Percentiles rank a stretch among this genome's conserved stretches.
Conservation (phyloP, 768 basidiomycete genomes). For the Cyclocybe aegerita region DNA sequence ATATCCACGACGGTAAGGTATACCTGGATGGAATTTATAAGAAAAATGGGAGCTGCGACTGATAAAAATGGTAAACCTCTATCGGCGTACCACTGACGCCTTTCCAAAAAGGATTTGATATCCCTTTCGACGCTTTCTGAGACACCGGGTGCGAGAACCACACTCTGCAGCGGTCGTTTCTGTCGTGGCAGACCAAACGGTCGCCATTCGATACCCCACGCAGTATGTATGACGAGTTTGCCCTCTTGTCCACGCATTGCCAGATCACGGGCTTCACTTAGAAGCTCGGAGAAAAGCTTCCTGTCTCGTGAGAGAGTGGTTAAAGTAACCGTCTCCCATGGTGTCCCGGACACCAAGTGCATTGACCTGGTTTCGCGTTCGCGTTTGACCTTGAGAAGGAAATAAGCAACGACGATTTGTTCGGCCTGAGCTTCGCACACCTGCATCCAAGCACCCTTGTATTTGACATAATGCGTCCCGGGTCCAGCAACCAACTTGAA, state of each 20-base stretch:
- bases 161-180: slow-evolving; percentile 84
- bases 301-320: slow-evolving; percentile 92
- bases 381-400: slow-evolving; percentile 72
- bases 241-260: slow-evolving; percentile 88
- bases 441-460: slow-evolving; percentile 94
- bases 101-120: slow-evolving; percentile 74
- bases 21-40: slow-evolving; percentile 55
- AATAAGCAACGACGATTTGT: slow-evolving; percentile 1
- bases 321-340: slow-evolving; percentile 96
- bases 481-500: slow-evolving; percentile 97
- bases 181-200: slow-evolving; percentile 91
- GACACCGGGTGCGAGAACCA: slow-evolving; percentile 82
- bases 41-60: not conserved
- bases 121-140: slow-evolving; percentile 83
- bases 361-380: slow-evolving; percentile 93
- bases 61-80: slow-evolving; percentile 58
- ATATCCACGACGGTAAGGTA: slow-evolving; percentile 96
- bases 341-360: slow-evolving; percentile 86
- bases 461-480: slow-evolving; percentile 91
- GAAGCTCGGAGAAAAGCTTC: slow-evolving; percentile 71
- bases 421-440: slow-evolving; percentile 35
- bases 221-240: slow-evolving; percentile 93
- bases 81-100: slow-evolving; percentile 95
- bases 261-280: slow-evolving; percentile 87
- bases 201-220: slow-evolving; percentile 96